phyloP scores from a whole-genome alignment of 225 moss, liverwort and hornwort genomes.

The Straminergon stramineum region DNA sequence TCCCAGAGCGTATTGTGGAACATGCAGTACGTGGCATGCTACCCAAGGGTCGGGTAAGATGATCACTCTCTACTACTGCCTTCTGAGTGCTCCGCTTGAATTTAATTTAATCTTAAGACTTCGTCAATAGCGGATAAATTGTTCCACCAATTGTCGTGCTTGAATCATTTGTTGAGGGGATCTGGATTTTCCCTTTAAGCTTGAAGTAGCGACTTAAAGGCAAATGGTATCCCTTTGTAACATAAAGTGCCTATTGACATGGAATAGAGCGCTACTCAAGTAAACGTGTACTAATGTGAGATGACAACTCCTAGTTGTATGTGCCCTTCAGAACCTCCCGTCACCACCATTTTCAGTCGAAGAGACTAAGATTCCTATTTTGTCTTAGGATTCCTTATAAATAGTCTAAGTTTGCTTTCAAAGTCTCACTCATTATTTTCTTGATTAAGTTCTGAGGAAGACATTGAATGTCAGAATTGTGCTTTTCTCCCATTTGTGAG shows the following conservation, averaged over 20 bases:
- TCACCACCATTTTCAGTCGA: background rate
- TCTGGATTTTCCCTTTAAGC: background rate
- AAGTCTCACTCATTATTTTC: background rate
- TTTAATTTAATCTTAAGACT: background rate
- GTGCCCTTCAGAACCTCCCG: background rate
- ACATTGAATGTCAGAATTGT: background rate
- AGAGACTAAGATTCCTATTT: background rate
- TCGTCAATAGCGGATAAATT: background rate
- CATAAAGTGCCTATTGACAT: background rate
- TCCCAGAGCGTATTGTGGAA: slow-evolving; percentile 70
- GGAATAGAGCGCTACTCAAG: background rate
- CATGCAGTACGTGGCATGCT: slow-evolving; percentile 80
- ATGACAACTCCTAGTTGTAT: background rate
- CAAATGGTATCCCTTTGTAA: background rate
- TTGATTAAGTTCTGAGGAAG: background rate
- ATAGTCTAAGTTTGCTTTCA: background rate
- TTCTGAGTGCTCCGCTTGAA: background rate
- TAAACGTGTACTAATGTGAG: background rate
- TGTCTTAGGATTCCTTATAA: background rate
- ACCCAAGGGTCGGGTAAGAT: slow-evolving; percentile 52
- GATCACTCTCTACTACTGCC: background rate
- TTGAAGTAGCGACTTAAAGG: background rate
- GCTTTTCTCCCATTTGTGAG: background rate
- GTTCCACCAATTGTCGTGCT: background rate
- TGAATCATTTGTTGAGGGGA: background rate